Evolutionary conservation across 352 stramenopile genomes (phyloP).

Genomic region (Globisporangium radiosum): DNA sequence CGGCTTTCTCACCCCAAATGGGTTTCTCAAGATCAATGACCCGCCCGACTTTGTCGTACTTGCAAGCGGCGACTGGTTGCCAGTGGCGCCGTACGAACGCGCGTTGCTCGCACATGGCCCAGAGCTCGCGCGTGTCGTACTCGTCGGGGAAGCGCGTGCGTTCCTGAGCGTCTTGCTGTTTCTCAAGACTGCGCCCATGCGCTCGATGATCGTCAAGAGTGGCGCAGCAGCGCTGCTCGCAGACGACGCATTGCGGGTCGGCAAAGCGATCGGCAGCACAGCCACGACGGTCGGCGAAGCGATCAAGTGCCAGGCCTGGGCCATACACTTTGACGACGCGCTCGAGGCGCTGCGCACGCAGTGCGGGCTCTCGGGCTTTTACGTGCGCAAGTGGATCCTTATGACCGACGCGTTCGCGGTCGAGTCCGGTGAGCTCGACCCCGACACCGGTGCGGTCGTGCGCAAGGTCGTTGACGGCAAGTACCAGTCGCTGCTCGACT

Average conservation of each 20-base stretch:
- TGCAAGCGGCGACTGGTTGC: slow-evolving; percentile 67
- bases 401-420: slow-evolving; percentile 63
- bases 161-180: slow-evolving; percentile 78
- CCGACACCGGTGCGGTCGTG: slow-evolving; percentile 50
- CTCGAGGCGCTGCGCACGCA: slow-evolving; percentile 39
- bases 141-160: slow-evolving; percentile 58
- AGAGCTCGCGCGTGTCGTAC: slow-evolving; percentile 56
- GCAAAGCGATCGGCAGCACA: slow-evolving; percentile 24
- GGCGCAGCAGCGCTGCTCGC: slow-evolving; percentile 20
- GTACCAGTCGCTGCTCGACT: slow-evolving; percentile 70
- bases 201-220: slow-evolving; percentile 13
- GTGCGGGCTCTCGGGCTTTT: slow-evolving; percentile 52
- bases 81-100: slow-evolving; percentile 52
- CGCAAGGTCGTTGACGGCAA: slow-evolving; percentile 60
- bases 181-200: slow-evolving; percentile 39
- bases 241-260: slow-evolving; percentile 43
- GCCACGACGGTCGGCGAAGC: slow-evolving; percentile 53
- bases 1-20: slow-evolving; percentile 58
- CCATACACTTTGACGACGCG: slow-evolving; percentile 65
- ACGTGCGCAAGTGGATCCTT: slow-evolving; percentile 75
- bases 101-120: slow-evolving; percentile 38
- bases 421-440: slow-evolving; percentile 65
- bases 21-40: slow-evolving; percentile 70
- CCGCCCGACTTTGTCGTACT: slow-evolving; percentile 68
- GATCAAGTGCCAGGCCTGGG: slow-evolving; percentile 64